Percentiles rank a stretch among this genome's conserved stretches.
phyloP scores from a whole-genome alignment of 2,329 filamentous ascomycete genomes.

The Pseudogymnoascus sp. region DNA sequence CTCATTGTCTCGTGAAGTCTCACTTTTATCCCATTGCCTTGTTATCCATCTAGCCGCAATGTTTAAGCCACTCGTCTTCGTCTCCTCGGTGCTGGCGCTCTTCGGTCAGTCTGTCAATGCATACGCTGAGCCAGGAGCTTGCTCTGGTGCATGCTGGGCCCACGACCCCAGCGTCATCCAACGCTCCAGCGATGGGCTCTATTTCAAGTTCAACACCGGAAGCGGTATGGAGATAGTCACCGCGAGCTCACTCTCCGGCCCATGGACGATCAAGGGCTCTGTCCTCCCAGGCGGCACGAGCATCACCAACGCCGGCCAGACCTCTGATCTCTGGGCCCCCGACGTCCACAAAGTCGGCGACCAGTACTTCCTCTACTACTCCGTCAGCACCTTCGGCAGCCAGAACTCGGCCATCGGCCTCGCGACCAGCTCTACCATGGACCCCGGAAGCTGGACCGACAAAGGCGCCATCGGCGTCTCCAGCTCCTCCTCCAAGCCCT shows the following conservation, averaged over 20 bases:
- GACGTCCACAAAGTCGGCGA: slow-evolving; percentile 42
- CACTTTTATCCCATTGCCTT: neutral
- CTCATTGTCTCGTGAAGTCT: neutral
- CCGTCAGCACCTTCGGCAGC: slow-evolving; percentile 44
- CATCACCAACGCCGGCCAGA: slow-evolving; percentile 35
- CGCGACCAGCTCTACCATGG: slow-evolving; percentile 34
- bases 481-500: slow-evolving; percentile 36
- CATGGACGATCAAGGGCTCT: slow-evolving; percentile 38
- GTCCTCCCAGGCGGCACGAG: slow-evolving; percentile 33
- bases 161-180: slow-evolving; percentile 36
- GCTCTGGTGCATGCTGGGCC: slow-evolving; percentile 33
- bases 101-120: slow-evolving; percentile 15
- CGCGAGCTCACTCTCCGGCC: slow-evolving; percentile 32
- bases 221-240: slow-evolving; percentile 35
- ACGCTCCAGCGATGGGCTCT: slow-evolving; percentile 33
- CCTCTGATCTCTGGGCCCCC: slow-evolving; percentile 37
- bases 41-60: neutral
- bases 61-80: neutral
- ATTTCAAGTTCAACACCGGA: slow-evolving; percentile 39
- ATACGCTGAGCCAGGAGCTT: slow-evolving; percentile 31
- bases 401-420: slow-evolving; percentile 46
- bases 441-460: slow-evolving; percentile 55
- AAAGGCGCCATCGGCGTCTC: slow-evolving; percentile 47
- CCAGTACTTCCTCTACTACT: slow-evolving; percentile 50
- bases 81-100: slow-evolving; percentile 10